These are phyloP conservation scores for Oemleria cerasiformis DNA, from an alignment of 306 rosid genomes.

Conservation along the genomic window DNA sequence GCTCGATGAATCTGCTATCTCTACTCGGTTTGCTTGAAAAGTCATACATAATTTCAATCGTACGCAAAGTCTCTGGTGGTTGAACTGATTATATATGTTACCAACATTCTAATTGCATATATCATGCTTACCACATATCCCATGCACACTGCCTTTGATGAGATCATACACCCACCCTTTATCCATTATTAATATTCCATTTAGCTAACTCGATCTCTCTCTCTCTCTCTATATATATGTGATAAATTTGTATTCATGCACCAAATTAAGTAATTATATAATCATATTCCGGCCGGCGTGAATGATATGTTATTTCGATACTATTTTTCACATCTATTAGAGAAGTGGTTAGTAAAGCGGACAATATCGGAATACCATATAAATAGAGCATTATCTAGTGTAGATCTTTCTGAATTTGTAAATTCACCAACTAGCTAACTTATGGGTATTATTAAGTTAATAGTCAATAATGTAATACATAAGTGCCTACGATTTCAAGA, in stretches of 20 bases:
- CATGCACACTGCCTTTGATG: neutral
- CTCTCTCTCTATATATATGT: too few relatives aligned
- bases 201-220: too few relatives aligned
- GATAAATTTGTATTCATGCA: neutral
- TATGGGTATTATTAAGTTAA: too few relatives aligned
- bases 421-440: too few relatives aligned
- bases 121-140: conserved; percentile 4
- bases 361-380: too few relatives aligned
- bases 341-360: too few relatives aligned
- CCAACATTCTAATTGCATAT: neutral
- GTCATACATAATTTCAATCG: neutral
- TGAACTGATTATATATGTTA: neutral
- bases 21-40: neutral
- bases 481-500: neutral
- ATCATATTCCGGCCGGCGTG: neutral
- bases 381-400: too few relatives aligned
- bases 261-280: neutral
- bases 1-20: too few relatives aligned
- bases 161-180: neutral
- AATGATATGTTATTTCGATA: too few relatives aligned
- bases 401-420: too few relatives aligned
- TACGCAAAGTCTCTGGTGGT: neutral
- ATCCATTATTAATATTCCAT: neutral
- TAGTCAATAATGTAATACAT: conserved; percentile 11
- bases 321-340: too few relatives aligned